Percentiles rank a stretch among this genome's conserved stretches.
Conservation (phyloP, 345 rosid species). For the Citrus hindsii region DNA sequence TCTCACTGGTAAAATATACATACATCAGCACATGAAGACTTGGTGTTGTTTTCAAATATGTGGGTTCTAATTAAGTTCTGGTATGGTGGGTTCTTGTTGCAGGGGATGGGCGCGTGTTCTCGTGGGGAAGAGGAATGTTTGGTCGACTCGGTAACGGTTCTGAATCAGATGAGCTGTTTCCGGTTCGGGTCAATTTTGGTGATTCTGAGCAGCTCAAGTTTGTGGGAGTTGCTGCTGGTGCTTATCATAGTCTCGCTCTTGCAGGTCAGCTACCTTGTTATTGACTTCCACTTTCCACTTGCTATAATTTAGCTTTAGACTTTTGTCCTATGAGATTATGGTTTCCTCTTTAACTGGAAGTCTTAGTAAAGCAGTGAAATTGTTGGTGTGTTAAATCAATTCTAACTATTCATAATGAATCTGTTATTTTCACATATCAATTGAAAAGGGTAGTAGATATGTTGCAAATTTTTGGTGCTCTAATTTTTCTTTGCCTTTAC, state of each 20-base stretch:
- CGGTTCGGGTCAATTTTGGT: slow-evolving; percentile 48
- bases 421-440: not conserved
- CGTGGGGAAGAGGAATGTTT: slow-evolving; percentile 97
- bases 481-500: slow-evolving; percentile 10
- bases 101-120: slow-evolving; percentile 78
- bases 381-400: not conserved
- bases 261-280: slow-evolving; percentile 44
- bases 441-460: not conserved
- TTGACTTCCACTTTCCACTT: not conserved
- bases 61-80: not conserved
- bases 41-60: not conserved
- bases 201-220: slow-evolving; percentile 37
- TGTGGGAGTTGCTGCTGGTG: slow-evolving; percentile 75
- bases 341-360: not conserved
- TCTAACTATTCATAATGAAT: not conserved
- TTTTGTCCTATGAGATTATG: not conserved
- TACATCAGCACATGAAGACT: not conserved
- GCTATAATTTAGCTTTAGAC: not conserved
- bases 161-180: slow-evolving; percentile 65
- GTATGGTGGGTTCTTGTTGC: slow-evolving; percentile 3
- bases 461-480: not conserved
- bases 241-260: slow-evolving; percentile 88
- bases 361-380: not conserved
- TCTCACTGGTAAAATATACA: slow-evolving; percentile 49
- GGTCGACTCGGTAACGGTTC: slow-evolving; percentile 83